Evolutionary conservation across 345 rosid species (phyloP).

Genomic region (Gossypium ekmanianum): DNA sequence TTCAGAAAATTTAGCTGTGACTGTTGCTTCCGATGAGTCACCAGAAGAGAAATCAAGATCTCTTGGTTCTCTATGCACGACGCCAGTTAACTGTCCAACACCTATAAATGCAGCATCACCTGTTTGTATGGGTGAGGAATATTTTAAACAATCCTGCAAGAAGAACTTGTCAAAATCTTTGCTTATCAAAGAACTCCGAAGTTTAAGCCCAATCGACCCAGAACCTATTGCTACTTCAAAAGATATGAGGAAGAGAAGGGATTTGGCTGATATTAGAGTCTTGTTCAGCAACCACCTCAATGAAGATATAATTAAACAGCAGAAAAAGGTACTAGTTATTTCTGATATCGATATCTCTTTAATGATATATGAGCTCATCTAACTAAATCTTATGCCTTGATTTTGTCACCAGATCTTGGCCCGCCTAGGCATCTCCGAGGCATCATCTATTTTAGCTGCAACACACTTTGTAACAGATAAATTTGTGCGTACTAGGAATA

Average conservation of each 20-base stretch:
- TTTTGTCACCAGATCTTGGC: conserved; percentile 52
- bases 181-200: conserved; percentile 46
- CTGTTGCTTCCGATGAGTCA: conserved; percentile 22
- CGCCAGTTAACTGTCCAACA: conserved; percentile 35
- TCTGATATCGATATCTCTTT: neutral
- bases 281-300: conserved; percentile 89
- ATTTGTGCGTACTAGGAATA: conserved; percentile 82
- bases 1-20: conserved; percentile 18
- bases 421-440: conserved; percentile 58
- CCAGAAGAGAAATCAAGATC: conserved; percentile 26
- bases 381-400: conserved; percentile 22
- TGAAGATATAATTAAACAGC: conserved; percentile 66
- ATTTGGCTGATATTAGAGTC: conserved; percentile 57
- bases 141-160: conserved; percentile 53
- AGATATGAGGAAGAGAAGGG: conserved; percentile 68
- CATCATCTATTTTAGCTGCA: conserved; percentile 59
- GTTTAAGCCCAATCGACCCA: conserved; percentile 33
- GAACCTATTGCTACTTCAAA: conserved; percentile 43
- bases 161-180: conserved; percentile 40
- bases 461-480: conserved; percentile 74
- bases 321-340: conserved; percentile 58
- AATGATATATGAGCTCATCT: neutral
- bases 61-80: conserved; percentile 23
- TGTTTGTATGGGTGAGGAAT: conserved; percentile 76
- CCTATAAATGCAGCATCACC: conserved; percentile 62